phyloP scores from a whole-genome alignment of 768 basidiomycete species.

The Trametes meyenii region DNA sequence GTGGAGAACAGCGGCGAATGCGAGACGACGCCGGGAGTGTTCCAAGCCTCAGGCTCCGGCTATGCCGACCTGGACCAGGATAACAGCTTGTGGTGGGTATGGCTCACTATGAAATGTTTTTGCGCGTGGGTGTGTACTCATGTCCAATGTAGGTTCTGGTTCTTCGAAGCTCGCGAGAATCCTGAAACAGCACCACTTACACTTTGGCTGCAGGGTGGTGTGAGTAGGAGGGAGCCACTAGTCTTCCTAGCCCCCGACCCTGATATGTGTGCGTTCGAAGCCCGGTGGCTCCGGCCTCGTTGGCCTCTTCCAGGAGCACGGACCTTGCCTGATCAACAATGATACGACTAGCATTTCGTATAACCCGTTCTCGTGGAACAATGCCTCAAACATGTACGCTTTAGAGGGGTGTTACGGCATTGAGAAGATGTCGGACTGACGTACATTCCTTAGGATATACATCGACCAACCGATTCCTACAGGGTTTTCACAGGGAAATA shows the following conservation, averaged over 20 bases:
- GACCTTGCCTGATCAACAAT: constrained; percentile 48
- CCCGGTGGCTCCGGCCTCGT: constrained; percentile 43
- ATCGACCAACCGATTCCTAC: constrained; percentile 66
- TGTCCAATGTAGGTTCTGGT: constrained; percentile 57
- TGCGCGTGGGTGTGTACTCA: too few species aligned
- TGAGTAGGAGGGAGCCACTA: constrained; percentile 22
- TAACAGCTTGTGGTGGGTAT: constrained; percentile 56
- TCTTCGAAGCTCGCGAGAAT: constrained; percentile 63
- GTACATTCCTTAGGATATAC: constrained; percentile 39
- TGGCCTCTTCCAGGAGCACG: constrained; percentile 45
- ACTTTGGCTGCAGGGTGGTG: constrained; percentile 66
- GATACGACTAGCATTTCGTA: constrained; percentile 49
- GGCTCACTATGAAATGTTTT: neutral
- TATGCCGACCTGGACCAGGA: constrained; percentile 59
- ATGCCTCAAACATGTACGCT: constrained; percentile 47
- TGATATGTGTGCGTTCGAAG: constrained; percentile 18
- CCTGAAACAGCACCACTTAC: constrained; percentile 62
- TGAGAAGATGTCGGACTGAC: neutral
- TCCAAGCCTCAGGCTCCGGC: constrained; percentile 64
- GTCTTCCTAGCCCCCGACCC: neutral
- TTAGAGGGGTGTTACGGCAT: neutral
- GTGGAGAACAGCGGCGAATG: constrained; percentile 65
- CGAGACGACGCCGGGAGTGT: constrained; percentile 62
- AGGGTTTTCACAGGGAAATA: constrained; percentile 61
- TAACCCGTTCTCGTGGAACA: constrained; percentile 64